Evolutionary conservation across 1,284 basidiomycete genomes (phyloP).

Genomic region (Sanghuangporus sanghuang): DNA sequence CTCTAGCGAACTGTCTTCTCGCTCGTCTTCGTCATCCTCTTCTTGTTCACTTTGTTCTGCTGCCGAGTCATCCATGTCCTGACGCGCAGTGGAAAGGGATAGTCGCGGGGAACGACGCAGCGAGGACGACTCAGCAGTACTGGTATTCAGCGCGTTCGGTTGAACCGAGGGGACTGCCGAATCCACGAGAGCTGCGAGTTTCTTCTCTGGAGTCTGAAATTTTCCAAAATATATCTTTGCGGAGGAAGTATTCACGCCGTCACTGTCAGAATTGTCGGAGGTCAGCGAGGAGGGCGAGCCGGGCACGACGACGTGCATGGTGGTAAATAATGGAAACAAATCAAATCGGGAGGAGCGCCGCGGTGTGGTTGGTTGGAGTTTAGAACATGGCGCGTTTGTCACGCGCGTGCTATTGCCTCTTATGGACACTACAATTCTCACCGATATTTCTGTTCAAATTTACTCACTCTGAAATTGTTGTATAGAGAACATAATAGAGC

Average conservation of each 20-base stretch:
- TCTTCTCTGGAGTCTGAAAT: conserved; percentile 51
- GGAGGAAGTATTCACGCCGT: conserved; percentile 32
- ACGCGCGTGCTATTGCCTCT: background rate
- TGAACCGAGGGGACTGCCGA: conserved; percentile 23
- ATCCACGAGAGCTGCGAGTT: conserved; percentile 31
- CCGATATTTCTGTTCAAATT: background rate
- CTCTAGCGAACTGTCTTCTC: background rate
- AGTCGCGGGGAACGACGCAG: conserved; percentile 49
- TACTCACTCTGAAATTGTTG: too few relatives aligned
- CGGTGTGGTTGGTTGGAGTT: conserved; percentile 4
- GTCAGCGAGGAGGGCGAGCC: conserved; percentile 8
- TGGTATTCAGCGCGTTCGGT: conserved; percentile 23
- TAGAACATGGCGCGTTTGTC: background rate
- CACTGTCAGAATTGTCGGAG: conserved; percentile 26
- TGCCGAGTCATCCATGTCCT: conserved; percentile 15
- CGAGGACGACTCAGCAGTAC: conserved; percentile 25
- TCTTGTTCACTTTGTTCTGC: conserved; percentile 24
- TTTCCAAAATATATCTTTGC: conserved; percentile 49
- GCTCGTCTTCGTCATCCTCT: conserved; percentile 25
- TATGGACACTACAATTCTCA: background rate
- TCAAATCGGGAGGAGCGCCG: background rate
- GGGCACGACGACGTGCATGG: conserved; percentile 5
- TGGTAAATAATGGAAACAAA: background rate
- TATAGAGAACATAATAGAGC: background rate
- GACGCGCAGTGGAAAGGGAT: conserved; percentile 27